Evolutionary conservation across 2,329 filamentous ascomycete species (phyloP).

Genomic region (Verticillium zaregamsianum): DNA sequence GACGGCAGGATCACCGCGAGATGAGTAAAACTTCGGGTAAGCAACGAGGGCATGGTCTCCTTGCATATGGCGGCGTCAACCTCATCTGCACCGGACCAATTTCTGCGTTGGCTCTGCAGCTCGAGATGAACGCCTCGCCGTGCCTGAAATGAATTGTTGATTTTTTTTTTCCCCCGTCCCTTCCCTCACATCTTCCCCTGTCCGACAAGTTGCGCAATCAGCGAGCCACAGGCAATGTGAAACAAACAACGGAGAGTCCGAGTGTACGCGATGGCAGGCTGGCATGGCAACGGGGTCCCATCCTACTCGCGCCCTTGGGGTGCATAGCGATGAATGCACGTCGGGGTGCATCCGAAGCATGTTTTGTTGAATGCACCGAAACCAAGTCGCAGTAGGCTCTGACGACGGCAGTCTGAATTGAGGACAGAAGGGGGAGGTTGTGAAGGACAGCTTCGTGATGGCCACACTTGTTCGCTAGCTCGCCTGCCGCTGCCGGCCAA

Average conservation of each 20-base stretch:
- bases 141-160: not conserved
- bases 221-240: not conserved
- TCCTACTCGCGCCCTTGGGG: not conserved
- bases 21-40: not conserved
- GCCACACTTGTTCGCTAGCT: not conserved
- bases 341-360: not conserved
- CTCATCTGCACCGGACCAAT: not conserved
- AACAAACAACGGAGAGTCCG: not conserved
- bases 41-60: not conserved
- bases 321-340: not conserved
- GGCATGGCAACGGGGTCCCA: not conserved
- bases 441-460: not conserved
- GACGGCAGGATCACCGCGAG: not conserved
- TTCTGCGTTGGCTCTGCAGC: not conserved
- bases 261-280: not conserved
- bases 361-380: not conserved
- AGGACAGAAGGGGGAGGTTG: not conserved
- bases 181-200: not conserved
- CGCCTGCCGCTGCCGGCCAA: not conserved
- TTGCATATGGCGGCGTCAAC: not conserved
- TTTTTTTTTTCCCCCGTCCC: not conserved
- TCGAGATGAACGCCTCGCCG: not conserved
- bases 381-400: not conserved
- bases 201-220: not conserved
- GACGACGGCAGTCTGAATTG: not conserved